Percentiles rank a stretch among this genome's conserved stretches.
Evolutionary conservation across 2,329 filamentous ascomycete species (phyloP).

Genomic region (Teratosphaeria nubilosa): DNA sequence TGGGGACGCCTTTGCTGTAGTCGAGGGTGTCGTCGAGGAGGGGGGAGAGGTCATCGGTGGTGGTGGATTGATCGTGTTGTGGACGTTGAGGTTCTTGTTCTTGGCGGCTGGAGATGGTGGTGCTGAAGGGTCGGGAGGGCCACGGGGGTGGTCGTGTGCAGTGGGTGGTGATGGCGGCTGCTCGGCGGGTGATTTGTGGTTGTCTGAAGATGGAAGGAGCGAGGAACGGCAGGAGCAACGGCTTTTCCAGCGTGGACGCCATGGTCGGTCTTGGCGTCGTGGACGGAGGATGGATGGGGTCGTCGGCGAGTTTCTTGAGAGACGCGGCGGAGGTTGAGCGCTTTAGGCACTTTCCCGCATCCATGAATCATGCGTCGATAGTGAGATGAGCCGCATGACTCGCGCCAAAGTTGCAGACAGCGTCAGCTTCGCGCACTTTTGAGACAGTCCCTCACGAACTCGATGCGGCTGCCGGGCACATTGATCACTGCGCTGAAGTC

Average conservation of each 20-base stretch:
- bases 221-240: slow-evolving; percentile 14
- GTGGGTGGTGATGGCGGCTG: background rate
- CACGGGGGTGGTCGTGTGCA: background rate
- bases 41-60: slow-evolving; percentile 13
- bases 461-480: background rate
- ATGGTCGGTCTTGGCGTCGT: background rate
- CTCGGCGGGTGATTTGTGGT: slow-evolving; percentile 1
- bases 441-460: background rate
- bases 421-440: background rate
- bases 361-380: background rate
- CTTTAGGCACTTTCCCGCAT: background rate
- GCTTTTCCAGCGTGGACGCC: slow-evolving; percentile 1
- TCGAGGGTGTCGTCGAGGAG: slow-evolving; percentile 23
- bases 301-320: background rate
- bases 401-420: background rate
- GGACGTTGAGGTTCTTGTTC: slow-evolving; percentile 8
- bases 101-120: background rate
- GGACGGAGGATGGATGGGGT: background rate
- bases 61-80: slow-evolving; percentile 11
- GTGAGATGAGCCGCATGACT: background rate
- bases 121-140: slow-evolving; percentile 1
- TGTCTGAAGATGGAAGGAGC: slow-evolving; percentile 10
- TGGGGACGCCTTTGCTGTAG: slow-evolving; percentile 17
- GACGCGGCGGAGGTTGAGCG: background rate
- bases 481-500: background rate